These are phyloP conservation scores for Calonectria multiphialidica DNA, from an alignment of 2,329 filamentous ascomycete genomes.

Conservation along the genomic window DNA sequence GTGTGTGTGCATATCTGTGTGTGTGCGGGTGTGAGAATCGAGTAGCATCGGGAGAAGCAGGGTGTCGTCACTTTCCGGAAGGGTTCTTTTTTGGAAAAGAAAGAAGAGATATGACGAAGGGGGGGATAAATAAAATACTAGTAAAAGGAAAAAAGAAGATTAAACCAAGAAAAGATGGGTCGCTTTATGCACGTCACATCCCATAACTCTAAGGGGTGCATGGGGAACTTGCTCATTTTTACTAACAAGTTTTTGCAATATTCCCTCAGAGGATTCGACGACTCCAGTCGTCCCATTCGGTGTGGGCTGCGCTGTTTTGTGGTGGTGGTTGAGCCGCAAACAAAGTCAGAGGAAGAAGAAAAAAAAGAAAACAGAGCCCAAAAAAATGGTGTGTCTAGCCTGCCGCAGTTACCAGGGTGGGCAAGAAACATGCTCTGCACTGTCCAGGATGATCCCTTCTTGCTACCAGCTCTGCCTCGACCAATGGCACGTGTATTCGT, in stretches of 20 bases:
- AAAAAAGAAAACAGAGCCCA: not conserved
- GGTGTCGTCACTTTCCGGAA: constrained; percentile 5
- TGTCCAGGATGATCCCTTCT: not conserved
- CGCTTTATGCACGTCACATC: not conserved
- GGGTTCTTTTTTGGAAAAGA: not conserved
- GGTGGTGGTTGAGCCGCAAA: constrained; percentile 1
- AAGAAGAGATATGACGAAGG: not conserved
- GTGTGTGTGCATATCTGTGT: not conserved
- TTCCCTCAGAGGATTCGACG: not conserved
- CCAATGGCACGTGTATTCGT: constrained; percentile 7
- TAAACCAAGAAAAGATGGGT: not conserved
- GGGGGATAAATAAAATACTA: not conserved
- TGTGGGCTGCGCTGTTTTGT: constrained; percentile 7
- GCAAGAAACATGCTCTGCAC: not conserved
- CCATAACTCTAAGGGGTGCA: not conserved
- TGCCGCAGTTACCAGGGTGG: not conserved
- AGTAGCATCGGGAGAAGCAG: constrained; percentile 2
- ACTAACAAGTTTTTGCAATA: not conserved
- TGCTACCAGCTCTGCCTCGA: not conserved
- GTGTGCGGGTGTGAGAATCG: not conserved
- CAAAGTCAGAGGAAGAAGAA: not conserved
- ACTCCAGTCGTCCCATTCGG: not conserved
- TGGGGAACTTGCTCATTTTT: not conserved
- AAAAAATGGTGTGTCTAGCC: constrained; percentile 6
- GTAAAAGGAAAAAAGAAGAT: not conserved